Percentiles rank a stretch among this genome's conserved stretches.
phyloP scores from a whole-genome alignment of 352 stramenopile genomes.

The Phytopythium litorale region DNA sequence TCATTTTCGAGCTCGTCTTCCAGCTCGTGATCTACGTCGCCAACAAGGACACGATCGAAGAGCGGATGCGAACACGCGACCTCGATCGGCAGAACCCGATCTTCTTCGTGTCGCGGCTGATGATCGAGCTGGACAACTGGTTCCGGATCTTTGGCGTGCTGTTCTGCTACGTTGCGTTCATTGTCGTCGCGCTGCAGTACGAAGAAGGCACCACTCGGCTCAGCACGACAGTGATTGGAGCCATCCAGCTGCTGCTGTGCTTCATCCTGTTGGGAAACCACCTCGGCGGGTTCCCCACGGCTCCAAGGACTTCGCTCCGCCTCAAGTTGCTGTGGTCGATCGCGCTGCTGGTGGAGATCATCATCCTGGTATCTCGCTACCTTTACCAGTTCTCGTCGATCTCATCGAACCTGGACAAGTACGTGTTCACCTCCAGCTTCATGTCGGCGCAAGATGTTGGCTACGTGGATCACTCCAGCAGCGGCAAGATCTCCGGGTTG shows the following conservation, averaged over 20 bases:
- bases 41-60: constrained; percentile 64
- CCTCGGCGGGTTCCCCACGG: constrained; percentile 56
- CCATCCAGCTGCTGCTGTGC: constrained; percentile 54
- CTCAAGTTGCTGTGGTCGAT: constrained; percentile 76
- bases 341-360: constrained; percentile 63
- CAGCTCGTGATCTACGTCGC: constrained; percentile 83
- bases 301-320: constrained; percentile 62
- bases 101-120: constrained; percentile 69
- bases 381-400: constrained; percentile 80
- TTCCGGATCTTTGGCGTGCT: constrained; percentile 63
- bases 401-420: constrained; percentile 49
- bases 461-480: constrained; percentile 58
- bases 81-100: constrained; percentile 66
- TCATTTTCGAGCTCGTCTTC: constrained; percentile 83
- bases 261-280: constrained; percentile 68
- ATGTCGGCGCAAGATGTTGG: constrained; percentile 72
- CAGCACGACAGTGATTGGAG: constrained; percentile 68
- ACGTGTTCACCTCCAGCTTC: constrained; percentile 71
- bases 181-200: constrained; percentile 63
- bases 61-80: constrained; percentile 56
- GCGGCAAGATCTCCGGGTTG: constrained; percentile 56
- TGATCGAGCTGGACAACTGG: constrained; percentile 71
- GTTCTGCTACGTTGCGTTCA: constrained; percentile 69
- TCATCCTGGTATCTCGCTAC: constrained; percentile 69
- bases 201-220: constrained; percentile 43